These are phyloP conservation scores for Plantago lanceolata DNA, from an alignment of 305 asterid genomes.

Conservation along the genomic window DNA sequence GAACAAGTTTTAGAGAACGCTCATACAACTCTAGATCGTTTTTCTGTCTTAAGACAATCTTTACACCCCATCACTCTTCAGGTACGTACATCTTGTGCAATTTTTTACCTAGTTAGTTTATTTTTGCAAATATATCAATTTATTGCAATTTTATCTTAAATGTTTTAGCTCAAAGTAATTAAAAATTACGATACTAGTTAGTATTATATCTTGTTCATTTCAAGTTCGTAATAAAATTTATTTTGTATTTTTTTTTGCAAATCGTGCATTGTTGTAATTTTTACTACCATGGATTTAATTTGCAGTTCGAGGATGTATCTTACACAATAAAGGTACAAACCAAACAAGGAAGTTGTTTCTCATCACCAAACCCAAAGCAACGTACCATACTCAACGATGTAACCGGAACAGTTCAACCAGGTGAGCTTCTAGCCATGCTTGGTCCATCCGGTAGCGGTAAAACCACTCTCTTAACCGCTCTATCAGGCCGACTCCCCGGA, in stretches of 20 bases:
- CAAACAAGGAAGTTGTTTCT: constrained; percentile 24
- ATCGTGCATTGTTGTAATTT: too few relatives aligned
- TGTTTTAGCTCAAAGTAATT: too few relatives aligned
- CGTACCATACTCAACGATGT: constrained; percentile 47
- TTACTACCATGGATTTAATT: too few relatives aligned
- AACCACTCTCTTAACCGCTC: constrained; percentile 70
- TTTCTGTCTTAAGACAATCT: constrained; percentile 48
- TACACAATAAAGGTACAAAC: constrained; percentile 40
- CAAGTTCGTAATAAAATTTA: too few relatives aligned
- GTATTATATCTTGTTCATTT: too few relatives aligned
- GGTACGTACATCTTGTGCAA: constrained; percentile 35
- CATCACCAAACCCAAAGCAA: constrained; percentile 37
- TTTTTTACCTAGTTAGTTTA: too few relatives aligned
- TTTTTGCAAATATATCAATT: too few relatives aligned
- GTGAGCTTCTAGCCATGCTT: constrained; percentile 77
- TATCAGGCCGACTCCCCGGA: constrained; percentile 56
- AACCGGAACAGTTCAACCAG: constrained; percentile 57
- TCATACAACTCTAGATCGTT: constrained; percentile 25
- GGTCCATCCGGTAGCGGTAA: constrained; percentile 97
- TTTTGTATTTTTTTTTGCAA: too few relatives aligned
- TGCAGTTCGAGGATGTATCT: constrained; percentile 77
- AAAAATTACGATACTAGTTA: too few relatives aligned
- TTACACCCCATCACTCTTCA: constrained; percentile 50
- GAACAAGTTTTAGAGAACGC: constrained; percentile 21
- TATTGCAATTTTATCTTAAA: too few relatives aligned